Percentiles rank a stretch among this genome's conserved stretches.
Evolutionary conservation across 2,329 filamentous ascomycete genomes (phyloP).

Genomic region (Cladobotryum mycophilum): DNA sequence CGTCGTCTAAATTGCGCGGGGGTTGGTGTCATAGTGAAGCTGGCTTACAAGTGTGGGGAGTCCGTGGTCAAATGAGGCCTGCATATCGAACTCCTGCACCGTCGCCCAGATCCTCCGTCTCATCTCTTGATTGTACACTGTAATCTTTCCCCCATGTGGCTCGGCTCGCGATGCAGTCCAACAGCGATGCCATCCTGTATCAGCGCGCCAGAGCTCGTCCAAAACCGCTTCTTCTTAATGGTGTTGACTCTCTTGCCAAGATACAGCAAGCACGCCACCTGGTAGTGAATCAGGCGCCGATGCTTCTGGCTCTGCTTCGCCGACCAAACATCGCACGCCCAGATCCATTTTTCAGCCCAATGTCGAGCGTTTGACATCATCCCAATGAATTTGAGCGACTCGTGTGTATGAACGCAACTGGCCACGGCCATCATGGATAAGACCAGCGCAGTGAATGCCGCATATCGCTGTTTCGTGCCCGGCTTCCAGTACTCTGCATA

Average conservation of each 20-base stretch:
- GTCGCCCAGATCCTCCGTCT: constrained; percentile 55
- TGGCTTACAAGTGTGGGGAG: constrained; percentile 53
- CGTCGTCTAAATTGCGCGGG: constrained; percentile 52
- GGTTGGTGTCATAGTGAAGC: constrained; percentile 48
- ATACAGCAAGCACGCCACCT: constrained; percentile 54
- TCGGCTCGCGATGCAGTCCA: constrained; percentile 54
- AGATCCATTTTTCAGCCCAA: constrained; percentile 51
- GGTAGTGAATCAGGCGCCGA: constrained; percentile 53
- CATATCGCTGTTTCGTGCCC: constrained; percentile 36
- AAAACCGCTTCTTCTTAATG: constrained; percentile 60
- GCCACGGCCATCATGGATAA: constrained; percentile 56
- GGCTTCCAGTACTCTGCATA: constrained; percentile 51
- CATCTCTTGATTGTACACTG: constrained; percentile 57
- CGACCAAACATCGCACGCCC: constrained; percentile 49
- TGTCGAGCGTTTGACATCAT: constrained; percentile 52
- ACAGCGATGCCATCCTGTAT: constrained; percentile 53
- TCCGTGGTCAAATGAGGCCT: constrained; percentile 55
- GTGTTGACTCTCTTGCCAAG: constrained; percentile 56
- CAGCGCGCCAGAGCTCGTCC: constrained; percentile 50
- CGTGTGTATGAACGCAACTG: constrained; percentile 49
- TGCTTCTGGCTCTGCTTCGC: constrained; percentile 54
- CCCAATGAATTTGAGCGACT: constrained; percentile 48
- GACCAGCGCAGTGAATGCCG: constrained; percentile 51
- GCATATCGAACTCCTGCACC: constrained; percentile 56
- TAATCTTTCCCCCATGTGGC: constrained; percentile 49